phyloP scores from a whole-genome alignment of 2,329 filamentous ascomycete species.

The Aureobasidium namibiae region DNA sequence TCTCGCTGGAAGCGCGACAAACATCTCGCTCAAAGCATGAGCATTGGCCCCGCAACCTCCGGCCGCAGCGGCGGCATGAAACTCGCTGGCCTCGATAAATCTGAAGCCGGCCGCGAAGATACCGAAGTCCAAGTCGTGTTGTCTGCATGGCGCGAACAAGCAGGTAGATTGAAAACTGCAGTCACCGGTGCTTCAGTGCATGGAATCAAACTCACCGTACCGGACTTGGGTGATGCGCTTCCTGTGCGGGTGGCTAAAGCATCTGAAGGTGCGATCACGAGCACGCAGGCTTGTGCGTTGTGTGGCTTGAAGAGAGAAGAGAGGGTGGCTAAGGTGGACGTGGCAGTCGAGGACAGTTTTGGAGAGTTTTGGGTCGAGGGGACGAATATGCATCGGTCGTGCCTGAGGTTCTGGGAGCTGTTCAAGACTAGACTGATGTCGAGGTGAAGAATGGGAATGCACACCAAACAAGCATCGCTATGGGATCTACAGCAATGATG shows the following conservation, averaged over 20 bases:
- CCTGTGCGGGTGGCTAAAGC: constrained; percentile 55
- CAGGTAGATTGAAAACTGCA: constrained; percentile 65
- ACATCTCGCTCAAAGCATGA: constrained; percentile 77
- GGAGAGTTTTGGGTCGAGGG: constrained; percentile 92
- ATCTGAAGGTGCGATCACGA: constrained; percentile 60
- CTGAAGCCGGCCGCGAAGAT: constrained; percentile 74
- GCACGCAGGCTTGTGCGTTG: constrained; percentile 68
- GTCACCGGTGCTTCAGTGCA: constrained; percentile 56
- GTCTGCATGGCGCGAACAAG: constrained; percentile 63
- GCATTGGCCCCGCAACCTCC: constrained; percentile 65
- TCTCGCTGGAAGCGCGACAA: constrained; percentile 86
- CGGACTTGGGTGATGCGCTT: constrained; percentile 64
- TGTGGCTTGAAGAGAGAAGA: constrained; percentile 88
- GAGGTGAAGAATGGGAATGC: constrained; percentile 36
- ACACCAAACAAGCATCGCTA: no score
- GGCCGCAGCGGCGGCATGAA: constrained; percentile 80
- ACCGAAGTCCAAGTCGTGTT: constrained; percentile 74
- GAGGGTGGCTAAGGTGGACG: constrained; percentile 65
- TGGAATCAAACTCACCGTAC: constrained; percentile 37
- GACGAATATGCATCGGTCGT: constrained; percentile 45
- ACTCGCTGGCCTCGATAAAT: constrained; percentile 74
- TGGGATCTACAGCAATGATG: no score
- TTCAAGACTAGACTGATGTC: constrained; percentile 64
- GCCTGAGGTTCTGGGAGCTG: constrained; percentile 76
- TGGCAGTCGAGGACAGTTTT: constrained; percentile 78